Base-by-base conservation (phyloP, 768 basidiomycete species). In the Leccinum pellstonianum region DNA sequence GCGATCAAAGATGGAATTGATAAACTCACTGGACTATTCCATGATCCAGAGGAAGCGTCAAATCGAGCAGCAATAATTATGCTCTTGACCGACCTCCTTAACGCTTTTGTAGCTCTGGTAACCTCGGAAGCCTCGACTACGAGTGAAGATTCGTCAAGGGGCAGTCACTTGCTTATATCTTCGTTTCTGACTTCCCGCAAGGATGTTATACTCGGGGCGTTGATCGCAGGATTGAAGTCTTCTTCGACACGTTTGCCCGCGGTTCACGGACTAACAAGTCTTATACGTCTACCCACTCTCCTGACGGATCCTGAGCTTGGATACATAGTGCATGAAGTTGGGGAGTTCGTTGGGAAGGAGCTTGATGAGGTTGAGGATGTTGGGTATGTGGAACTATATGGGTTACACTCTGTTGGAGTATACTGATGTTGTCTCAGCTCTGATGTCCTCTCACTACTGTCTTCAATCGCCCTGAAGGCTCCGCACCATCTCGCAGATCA, bases 1-100 rank as follows among this genome's bases (percentile, higher is more conserved):
- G 87, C 86, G 0, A 75, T 93, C 17, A 80, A 84, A 0, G 83
- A 89, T 66, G 83, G 83, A 1, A 69, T 94, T 0, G 87, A 91
- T 4, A 89, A 91, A 69, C 80, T 97, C n/a, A 82, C 88, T 62
- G 80, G 78, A 58, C 79, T 93, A 47, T 95, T 91, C 76, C 80
- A 84, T 59, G 80, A 85, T 63, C 88, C 90, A 4, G 84, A 83
- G 55, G 90, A 93, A 68, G 75, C 80, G 1, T 76, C 83, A 15
- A 86, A 83, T 61, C 85, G 93, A 12, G 80, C 85, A 1, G 78
- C 89, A 0, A 82, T 88, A 23, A 77, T 95, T 15, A 72, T 82
- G 10, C 78, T 91, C 7, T 81, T 96, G 23, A 80, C 85, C 2
- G 88, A 90, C 47, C 67, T 92, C 27, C 78, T 90, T 37, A 77